Percentiles rank a stretch among this genome's conserved stretches.
Evolutionary conservation across 768 basidiomycete genomes (phyloP).

Genomic region (Glaciozyma martinii): DNA sequence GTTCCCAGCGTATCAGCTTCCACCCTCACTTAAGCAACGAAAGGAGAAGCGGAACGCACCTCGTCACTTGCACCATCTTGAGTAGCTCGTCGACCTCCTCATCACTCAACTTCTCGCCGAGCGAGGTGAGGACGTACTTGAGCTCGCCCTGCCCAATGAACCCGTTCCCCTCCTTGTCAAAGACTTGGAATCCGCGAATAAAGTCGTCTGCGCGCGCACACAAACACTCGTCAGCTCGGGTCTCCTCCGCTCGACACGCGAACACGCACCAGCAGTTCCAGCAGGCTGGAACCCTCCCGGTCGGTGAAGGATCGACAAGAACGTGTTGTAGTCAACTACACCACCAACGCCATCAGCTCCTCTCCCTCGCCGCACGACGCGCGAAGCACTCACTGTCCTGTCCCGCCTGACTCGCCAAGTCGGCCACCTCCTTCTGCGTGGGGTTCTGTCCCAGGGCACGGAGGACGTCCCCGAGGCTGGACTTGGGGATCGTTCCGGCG

Average conservation of each 20-base stretch:
- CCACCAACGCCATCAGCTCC: background rate
- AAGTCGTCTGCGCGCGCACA: slow-evolving; percentile 72
- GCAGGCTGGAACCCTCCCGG: slow-evolving; percentile 96
- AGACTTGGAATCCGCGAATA: slow-evolving; percentile 97
- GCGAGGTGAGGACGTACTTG: slow-evolving; percentile 84
- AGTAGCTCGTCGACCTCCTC: slow-evolving; percentile 96
- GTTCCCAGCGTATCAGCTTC: background rate
- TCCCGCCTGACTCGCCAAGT: slow-evolving; percentile 63
- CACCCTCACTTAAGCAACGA: slow-evolving; percentile 1
- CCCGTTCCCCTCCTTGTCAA: slow-evolving; percentile 90
- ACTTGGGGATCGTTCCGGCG: slow-evolving; percentile 65
- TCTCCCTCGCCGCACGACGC: background rate
- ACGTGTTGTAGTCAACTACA: slow-evolving; percentile 83
- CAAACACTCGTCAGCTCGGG: background rate
- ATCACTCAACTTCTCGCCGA: slow-evolving; percentile 97
- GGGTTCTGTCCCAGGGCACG: slow-evolving; percentile 96
- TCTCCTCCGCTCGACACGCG: background rate
- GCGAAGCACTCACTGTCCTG: slow-evolving; percentile 51
- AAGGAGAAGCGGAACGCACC: slow-evolving; percentile 47
- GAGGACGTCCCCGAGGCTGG: slow-evolving; percentile 82
- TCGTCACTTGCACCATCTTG: slow-evolving; percentile 86
- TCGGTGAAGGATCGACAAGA: slow-evolving; percentile 81
- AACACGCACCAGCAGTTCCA: slow-evolving; percentile 67
- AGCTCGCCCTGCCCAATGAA: slow-evolving; percentile 78
- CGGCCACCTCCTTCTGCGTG: slow-evolving; percentile 93